Evolutionary conservation across 495 filamentous ascomycete species (phyloP), one percentile per base, ranked within the genome.

Genomic region (Penicillium egyptiacum): DNA sequence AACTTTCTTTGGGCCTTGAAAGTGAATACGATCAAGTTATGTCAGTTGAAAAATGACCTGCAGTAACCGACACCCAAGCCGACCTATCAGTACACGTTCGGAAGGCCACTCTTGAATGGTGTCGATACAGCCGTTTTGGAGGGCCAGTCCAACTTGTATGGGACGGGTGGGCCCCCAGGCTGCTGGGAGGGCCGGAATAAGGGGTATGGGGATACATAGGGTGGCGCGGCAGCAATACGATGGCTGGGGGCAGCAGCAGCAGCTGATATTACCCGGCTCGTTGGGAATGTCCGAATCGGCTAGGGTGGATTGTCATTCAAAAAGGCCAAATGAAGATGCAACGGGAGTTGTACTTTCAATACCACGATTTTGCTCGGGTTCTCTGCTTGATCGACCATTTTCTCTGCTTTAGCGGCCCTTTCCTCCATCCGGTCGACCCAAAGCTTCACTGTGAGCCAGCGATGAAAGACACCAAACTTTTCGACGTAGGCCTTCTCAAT

Each of bases 381-480:
- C 19, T 16, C 4, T 41, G 14, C 9, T 33, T 5, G 4, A 28
- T 7, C 10, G 9, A 30, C 28, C 28, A 3, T 10, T 30, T 30
- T 5, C 17, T 8, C 7, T 40, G 7, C 9, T 26, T n/a, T 14
- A 2, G 20, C 2, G 17, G 51, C 40, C 22, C 28, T 37, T 28
- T 12, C 22, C 4, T 55, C 53, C 53, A 26, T 11, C 8, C 53
- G 43, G 12, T 55, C 53, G 8, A 55, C 5, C 28, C 30, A 55
- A 19, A 23, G 26, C 6, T 54, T 54, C 12, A 45, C 4, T 2
- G 42, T 47, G 8, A 23, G 9, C 7, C 2, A 25, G 5, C 41
- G 53, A n/a, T 47, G 53, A n/a, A 26, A 44, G 31, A 45, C 41
- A n/a, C 53, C 53, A 3, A 55, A 55, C 2, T 12, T 35, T 17